Evolutionary conservation across 2,329 filamentous ascomycete genomes (phyloP).

Genomic region (Aspergillus transmontanensis): DNA sequence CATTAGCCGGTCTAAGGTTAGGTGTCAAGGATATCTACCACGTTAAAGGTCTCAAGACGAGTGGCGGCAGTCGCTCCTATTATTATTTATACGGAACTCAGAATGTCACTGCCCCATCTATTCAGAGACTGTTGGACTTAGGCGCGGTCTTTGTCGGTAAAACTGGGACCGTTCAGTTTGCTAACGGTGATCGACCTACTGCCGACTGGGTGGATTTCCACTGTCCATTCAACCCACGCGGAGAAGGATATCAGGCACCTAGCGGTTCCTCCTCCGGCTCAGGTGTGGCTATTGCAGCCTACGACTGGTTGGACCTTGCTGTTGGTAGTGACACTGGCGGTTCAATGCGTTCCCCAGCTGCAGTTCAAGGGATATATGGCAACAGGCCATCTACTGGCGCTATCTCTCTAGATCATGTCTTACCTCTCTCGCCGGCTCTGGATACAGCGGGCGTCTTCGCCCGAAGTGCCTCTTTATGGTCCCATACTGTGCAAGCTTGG

Average conservation of each 20-base stretch:
- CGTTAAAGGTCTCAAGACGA: conserved; percentile 59
- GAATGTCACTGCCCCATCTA: conserved; percentile 51
- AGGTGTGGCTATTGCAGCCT: conserved; percentile 31
- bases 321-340: conserved; percentile 31
- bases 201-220: conserved; percentile 40
- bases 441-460: conserved; percentile 36
- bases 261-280: conserved; percentile 24
- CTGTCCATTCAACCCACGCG: conserved; percentile 42
- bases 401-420: conserved; percentile 22
- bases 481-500: conserved; percentile 19
- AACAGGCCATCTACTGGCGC: conserved; percentile 29
- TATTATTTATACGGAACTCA: conserved; percentile 54
- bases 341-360: conserved; percentile 30
- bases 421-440: conserved; percentile 31
- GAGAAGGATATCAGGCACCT: conserved; percentile 36
- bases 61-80: conserved; percentile 62
- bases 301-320: conserved; percentile 35
- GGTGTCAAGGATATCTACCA: conserved; percentile 67
- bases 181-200: conserved; percentile 31
- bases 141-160: conserved; percentile 55
- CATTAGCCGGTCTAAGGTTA: conserved; percentile 59
- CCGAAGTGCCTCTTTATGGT: conserved; percentile 26
- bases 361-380: conserved; percentile 31
- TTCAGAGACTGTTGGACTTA: conserved; percentile 60
- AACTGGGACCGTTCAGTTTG: conserved; percentile 38